phyloP scores from a whole-genome alignment of 257 asterid species.

The Lantana camara region DNA sequence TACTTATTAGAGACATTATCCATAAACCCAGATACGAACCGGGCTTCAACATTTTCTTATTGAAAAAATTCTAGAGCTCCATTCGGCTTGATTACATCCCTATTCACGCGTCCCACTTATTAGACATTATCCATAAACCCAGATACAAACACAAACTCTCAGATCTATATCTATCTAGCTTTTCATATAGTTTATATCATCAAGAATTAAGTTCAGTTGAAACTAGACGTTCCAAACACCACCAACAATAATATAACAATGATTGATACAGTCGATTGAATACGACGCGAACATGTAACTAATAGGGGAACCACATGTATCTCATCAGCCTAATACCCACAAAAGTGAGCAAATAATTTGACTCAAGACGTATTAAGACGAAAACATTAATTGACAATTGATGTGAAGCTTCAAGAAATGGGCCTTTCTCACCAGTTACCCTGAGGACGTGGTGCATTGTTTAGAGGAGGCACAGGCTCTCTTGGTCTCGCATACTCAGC shows the following conservation, averaged over 20 bases:
- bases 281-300: slow-evolving; percentile 7
- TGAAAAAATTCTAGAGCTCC: too few relatives aligned
- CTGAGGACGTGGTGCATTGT: slow-evolving; percentile 32
- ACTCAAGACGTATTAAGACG: slow-evolving; percentile 1
- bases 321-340: not conserved
- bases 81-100: too few relatives aligned
- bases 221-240: not conserved
- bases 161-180: too few relatives aligned
- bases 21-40: too few relatives aligned
- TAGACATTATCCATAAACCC: too few relatives aligned
- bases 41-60: too few relatives aligned
- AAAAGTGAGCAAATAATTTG: not conserved
- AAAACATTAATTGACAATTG: slow-evolving; percentile 7
- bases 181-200: too few relatives aligned
- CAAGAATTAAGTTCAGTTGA: not conserved
- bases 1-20: too few relatives aligned
- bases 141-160: too few relatives aligned
- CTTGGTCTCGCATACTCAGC: slow-evolving; percentile 87
- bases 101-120: too few relatives aligned
- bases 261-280: not conserved
- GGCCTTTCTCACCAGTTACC: slow-evolving; percentile 28
- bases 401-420: not conserved
- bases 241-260: not conserved
- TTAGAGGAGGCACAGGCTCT: slow-evolving; percentile 48
- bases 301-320: slow-evolving; percentile 1